Percentiles rank a stretch among this genome's conserved stretches.
Evolutionary conservation across 495 filamentous ascomycete genomes (phyloP).

Genomic region (Trichoderma parareesei): DNA sequence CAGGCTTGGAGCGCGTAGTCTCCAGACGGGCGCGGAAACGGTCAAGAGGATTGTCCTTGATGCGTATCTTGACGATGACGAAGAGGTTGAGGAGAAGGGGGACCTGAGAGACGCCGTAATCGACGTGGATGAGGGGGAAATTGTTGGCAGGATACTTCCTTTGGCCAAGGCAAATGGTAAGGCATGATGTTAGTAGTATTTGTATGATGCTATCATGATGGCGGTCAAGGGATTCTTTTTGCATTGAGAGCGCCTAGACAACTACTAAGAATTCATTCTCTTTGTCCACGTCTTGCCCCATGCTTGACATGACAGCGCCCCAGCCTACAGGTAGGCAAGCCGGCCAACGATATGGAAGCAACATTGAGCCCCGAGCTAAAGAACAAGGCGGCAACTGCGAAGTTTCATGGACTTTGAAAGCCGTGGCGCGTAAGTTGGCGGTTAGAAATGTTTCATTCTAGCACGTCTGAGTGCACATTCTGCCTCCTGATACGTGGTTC

Average conservation of each 20-base stretch:
- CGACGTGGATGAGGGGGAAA: conserved; percentile 17
- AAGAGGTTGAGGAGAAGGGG: conserved; percentile 17
- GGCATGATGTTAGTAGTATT: not conserved
- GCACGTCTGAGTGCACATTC: no score
- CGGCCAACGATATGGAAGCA: no score
- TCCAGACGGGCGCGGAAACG: conserved; percentile 15
- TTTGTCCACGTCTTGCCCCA: not conserved
- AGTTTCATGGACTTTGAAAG: no score
- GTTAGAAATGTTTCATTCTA: no score
- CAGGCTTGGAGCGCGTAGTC: conserved; percentile 34
- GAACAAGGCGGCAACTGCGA: no score
- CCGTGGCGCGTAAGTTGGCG: no score
- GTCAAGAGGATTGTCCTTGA: conserved; percentile 17
- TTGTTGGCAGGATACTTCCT: conserved; percentile 10
- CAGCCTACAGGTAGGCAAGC: no score
- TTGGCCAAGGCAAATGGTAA: not conserved
- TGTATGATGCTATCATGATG: not conserved
- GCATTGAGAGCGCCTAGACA: not conserved
- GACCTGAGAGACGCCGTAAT: conserved; percentile 16
- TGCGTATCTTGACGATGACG: conserved; percentile 18
- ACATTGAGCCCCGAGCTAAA: no score
- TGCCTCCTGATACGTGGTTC: no score
- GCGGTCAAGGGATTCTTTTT: not conserved
- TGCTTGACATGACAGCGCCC: no score
- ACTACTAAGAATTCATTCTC: not conserved